Evolutionary conservation across 2,329 filamentous ascomycete genomes (phyloP).

Genomic region (Ceratocystis huliohia): DNA sequence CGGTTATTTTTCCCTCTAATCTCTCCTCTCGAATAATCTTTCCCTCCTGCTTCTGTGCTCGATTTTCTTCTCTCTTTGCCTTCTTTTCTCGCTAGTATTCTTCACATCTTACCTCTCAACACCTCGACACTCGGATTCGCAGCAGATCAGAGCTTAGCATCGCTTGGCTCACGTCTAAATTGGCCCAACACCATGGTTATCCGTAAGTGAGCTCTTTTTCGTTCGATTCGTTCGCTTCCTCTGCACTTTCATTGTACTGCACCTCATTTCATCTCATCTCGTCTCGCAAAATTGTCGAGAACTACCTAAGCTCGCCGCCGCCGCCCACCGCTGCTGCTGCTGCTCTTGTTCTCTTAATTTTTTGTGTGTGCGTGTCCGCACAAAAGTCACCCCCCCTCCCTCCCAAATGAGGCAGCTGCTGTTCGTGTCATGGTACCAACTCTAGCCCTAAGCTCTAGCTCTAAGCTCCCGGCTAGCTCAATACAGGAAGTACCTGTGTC

Average conservation of each 20-base stretch:
- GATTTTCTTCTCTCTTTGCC: background rate
- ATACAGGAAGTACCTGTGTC: background rate
- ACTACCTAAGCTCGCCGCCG: background rate
- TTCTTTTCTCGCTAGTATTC: background rate
- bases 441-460: background rate
- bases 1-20: background rate
- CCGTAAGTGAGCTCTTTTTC: conserved; percentile 3
- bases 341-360: background rate
- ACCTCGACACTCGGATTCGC: conserved; percentile 1
- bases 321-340: background rate
- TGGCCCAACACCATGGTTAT: conserved; percentile 10
- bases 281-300: background rate
- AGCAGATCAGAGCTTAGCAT: conserved; percentile 8
- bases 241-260: too few relatives aligned
- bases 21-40: background rate
- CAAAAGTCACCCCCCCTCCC: background rate
- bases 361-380: background rate
- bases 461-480: background rate
- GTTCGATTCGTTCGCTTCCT: background rate
- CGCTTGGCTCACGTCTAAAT: conserved; percentile 6
- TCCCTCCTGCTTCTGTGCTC: background rate
- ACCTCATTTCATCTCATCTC: conserved; percentile 7
- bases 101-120: too few relatives aligned
- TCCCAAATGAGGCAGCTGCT: background rate
- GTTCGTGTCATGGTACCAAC: background rate